Percentiles rank a stretch among this genome's conserved stretches.
These are phyloP conservation scores for Fusarium burgessii DNA, from an alignment of 2,329 filamentous ascomycete genomes.

Conservation along the genomic window DNA sequence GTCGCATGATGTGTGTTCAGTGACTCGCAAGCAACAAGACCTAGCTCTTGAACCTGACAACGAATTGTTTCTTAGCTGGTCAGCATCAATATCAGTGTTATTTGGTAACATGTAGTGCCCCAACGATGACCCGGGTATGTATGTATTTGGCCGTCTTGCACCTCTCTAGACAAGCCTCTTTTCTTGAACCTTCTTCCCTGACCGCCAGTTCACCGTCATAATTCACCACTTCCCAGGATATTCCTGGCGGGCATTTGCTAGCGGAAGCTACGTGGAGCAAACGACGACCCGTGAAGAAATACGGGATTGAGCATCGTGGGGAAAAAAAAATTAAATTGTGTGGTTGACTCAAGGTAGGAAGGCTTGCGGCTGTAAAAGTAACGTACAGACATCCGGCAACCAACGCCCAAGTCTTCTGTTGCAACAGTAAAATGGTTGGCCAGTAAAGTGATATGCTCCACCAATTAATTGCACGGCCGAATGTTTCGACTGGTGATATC, in stretches of 20 bases:
- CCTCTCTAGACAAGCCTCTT: slow-evolving; percentile 30
- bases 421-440: neutral
- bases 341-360: slow-evolving; percentile 15
- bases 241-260: slow-evolving; percentile 38
- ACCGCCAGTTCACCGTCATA: slow-evolving; percentile 62
- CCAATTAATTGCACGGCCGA: slow-evolving; percentile 5
- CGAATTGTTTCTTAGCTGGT: slow-evolving; percentile 8
- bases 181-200: slow-evolving; percentile 46
- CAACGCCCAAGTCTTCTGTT: slow-evolving; percentile 4
- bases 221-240: slow-evolving; percentile 35
- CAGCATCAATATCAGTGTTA: slow-evolving; percentile 13
- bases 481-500: slow-evolving; percentile 27
- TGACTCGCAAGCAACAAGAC: slow-evolving; percentile 22
- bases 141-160: slow-evolving; percentile 28
- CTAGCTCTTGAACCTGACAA: slow-evolving; percentile 35
- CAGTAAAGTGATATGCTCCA: slow-evolving; percentile 2
- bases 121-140: slow-evolving; percentile 11
- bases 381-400: neutral
- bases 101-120: slow-evolving; percentile 24
- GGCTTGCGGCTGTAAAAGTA: slow-evolving; percentile 12
- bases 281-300: slow-evolving; percentile 21
- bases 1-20: slow-evolving; percentile 29
- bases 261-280: slow-evolving; percentile 41
- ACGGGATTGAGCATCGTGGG: slow-evolving; percentile 27
- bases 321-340: neutral